phyloP scores from a whole-genome alignment of 75 land plant species.

The Adiantum capillusveneris region DNA sequence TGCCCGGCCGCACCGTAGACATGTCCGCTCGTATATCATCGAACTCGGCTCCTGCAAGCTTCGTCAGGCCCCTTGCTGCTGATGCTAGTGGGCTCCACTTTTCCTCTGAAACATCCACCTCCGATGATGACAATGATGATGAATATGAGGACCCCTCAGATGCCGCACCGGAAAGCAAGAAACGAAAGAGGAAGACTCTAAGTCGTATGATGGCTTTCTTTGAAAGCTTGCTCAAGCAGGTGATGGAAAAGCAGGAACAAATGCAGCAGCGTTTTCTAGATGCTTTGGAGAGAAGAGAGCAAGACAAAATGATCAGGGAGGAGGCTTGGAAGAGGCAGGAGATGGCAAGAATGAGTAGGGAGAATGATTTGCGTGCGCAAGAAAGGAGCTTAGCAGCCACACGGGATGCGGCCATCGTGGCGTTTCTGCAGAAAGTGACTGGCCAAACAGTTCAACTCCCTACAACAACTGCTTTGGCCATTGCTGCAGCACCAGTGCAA shows the following conservation, averaged over 20 bases:
- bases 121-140: conserved; percentile 4
- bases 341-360: conserved; percentile 22
- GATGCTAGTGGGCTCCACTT: conserved; percentile 2
- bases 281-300: conserved; percentile 25
- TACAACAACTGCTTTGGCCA: neutral
- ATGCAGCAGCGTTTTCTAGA: conserved; percentile 41
- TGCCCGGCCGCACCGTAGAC: no score
- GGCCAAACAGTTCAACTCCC: conserved; percentile 6
- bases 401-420: conserved; percentile 30
- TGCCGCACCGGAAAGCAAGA: neutral
- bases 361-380: conserved; percentile 30
- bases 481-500: neutral
- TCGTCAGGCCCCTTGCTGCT: neutral
- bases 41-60: no score
- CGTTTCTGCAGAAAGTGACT: conserved; percentile 35
- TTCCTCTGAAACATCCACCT: conserved; percentile 13
- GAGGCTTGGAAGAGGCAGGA: conserved; percentile 44
- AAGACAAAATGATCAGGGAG: conserved; percentile 30
- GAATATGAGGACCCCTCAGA: conserved; percentile 1
- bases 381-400: conserved; percentile 29
- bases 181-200: conserved; percentile 10
- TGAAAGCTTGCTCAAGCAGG: conserved; percentile 23
- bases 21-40: no score
- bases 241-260: conserved; percentile 34
- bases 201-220: conserved; percentile 18